Percentiles rank a stretch among this genome's conserved stretches.
These are phyloP conservation scores for Aciculosporium take DNA, from an alignment of 2,329 filamentous ascomycete genomes.

Conservation along the genomic window DNA sequence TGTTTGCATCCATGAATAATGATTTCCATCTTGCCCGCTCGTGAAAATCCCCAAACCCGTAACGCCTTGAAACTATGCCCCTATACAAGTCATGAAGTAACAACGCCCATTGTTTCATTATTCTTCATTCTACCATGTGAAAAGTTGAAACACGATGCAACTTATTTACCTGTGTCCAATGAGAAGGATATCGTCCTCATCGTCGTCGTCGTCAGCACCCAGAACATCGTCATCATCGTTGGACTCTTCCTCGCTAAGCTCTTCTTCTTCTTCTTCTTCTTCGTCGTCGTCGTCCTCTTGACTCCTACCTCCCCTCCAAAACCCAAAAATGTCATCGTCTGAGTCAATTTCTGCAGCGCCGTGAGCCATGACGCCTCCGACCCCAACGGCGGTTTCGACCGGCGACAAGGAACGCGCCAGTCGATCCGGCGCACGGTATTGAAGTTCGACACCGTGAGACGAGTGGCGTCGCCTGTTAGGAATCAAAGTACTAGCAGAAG, in stretches of 20 bases:
- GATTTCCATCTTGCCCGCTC: background rate
- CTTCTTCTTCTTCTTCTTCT: slow-evolving; percentile 30
- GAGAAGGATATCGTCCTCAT: slow-evolving; percentile 35
- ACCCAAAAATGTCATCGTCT: slow-evolving; percentile 41
- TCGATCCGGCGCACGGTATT: slow-evolving; percentile 23
- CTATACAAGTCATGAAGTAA: background rate
- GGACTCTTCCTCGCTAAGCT: slow-evolving; percentile 28
- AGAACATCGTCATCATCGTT: slow-evolving; percentile 33
- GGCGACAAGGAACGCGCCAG: slow-evolving; percentile 32
- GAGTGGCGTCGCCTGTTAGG: slow-evolving; percentile 24
- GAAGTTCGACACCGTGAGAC: slow-evolving; percentile 21
- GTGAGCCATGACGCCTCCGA: slow-evolving; percentile 14
- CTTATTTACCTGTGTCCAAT: slow-evolving; percentile 32
- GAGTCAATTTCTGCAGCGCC: slow-evolving; percentile 29
- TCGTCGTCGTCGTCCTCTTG: slow-evolving; percentile 26
- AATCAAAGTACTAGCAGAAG: slow-evolving; percentile 6
- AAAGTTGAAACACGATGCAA: background rate
- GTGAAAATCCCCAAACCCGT: background rate
- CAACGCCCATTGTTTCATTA: background rate
- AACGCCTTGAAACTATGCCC: background rate
- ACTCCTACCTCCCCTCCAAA: slow-evolving; percentile 33
- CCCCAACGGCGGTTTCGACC: slow-evolving; percentile 14
- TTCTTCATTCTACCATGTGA: background rate
- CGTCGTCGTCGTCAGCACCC: slow-evolving; percentile 23
- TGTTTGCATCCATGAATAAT: background rate